Evolutionary conservation across 192 early-diverging fungal genomes (phyloP), one percentile per base, ranked within the genome.

Genomic region (Funneliformis mosseae): DNA sequence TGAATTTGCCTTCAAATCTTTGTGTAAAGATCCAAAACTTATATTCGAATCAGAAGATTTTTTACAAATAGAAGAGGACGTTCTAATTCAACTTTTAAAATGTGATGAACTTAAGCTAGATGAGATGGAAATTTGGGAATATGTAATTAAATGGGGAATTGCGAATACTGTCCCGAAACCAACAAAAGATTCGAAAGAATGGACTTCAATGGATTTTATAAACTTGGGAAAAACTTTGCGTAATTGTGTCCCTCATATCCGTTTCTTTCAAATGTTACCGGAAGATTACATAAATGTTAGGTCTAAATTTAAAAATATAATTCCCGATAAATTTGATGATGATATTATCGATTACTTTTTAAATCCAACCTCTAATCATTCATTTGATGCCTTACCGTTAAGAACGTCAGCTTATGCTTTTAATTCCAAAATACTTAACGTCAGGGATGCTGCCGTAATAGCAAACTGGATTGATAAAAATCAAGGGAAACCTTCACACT

Each of bases 131-230:
- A 73, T 73, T 73, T 46, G 42, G 43, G 71, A 73, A 10, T 73
- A 73, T 48, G 21, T 73, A 48, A 42, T 73, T 48, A 48, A 73
- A 73, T 73, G 43, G 71, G 71, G 42, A 23, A 73, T 73, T 42
- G 18, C 18, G 21, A 73, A 73, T 48, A 73, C 71, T 23, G 42
- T 18, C 7, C 10, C n/a, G 23, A 70, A 14, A 28, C 28, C 18
- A 43, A 42, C 14, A 27, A 12, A 73, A 41, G 39, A 46, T 46
- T 73, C 27, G 21, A 48, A 5, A 25, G 23, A 48, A 48, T 46
- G 71, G 41, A 45, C 71, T 7, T 39, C 11, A 46, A 73, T 23
- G 21, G 71, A 73, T 73, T 73, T 73, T 16, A 27, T 42, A 46
- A 41, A 42, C 42, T 21, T 73, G 18, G 45, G 27, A 42, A 42